phyloP scores from a whole-genome alignment of 495 filamentous ascomycete species.

The Penicillium samsonianum region DNA sequence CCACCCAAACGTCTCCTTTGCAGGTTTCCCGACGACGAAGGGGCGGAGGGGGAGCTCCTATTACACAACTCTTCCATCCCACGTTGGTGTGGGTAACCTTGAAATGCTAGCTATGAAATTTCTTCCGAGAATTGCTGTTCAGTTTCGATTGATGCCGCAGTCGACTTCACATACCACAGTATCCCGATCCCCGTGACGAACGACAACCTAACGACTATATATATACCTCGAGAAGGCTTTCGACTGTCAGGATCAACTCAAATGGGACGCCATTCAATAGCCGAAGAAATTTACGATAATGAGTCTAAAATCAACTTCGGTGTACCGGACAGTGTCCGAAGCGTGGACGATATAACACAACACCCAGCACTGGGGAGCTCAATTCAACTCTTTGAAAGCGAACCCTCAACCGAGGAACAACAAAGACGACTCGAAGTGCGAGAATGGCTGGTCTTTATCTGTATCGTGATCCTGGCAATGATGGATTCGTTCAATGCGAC shows the following conservation, averaged over 20 bases:
- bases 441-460: conserved; percentile 39
- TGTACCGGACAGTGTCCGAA: conserved; percentile 23
- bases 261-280: conserved; percentile 23
- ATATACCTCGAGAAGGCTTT: background rate
- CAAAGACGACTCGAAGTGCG: conserved; percentile 30
- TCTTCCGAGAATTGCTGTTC: background rate
- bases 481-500: conserved; percentile 46
- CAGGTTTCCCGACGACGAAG: background rate
- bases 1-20: background rate
- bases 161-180: background rate
- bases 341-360: conserved; percentile 19
- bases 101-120: conserved; percentile 4
- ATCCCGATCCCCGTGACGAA: background rate
- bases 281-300: conserved; percentile 17
- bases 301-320: conserved; percentile 22
- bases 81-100: background rate
- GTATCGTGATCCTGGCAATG: conserved; percentile 36
- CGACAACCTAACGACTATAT: background rate
- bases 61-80: conserved; percentile 2
- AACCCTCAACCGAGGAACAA: conserved; percentile 12
- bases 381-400: conserved; percentile 26
- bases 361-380: conserved; percentile 23
- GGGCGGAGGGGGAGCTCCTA: background rate
- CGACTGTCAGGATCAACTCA: background rate
- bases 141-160: background rate